These are phyloP conservation scores for Melampsora larici-populina DNA, from an alignment of 1,284 basidiomycete genomes.

Conservation along the genomic window DNA sequence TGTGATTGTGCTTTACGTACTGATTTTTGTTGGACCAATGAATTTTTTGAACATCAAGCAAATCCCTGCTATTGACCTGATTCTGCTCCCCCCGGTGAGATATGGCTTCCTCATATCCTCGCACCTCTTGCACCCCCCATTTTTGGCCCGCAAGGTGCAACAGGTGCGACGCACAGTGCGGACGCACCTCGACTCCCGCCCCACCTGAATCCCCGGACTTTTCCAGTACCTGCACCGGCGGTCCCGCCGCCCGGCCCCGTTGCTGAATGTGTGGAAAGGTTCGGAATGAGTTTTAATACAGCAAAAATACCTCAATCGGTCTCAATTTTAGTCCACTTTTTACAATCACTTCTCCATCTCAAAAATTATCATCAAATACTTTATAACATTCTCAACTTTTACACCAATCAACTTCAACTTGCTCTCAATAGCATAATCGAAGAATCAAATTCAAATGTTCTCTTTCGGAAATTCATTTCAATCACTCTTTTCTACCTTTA, in stretches of 20 bases:
- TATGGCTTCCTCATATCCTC: too few species aligned
- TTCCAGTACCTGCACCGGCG: too few species aligned
- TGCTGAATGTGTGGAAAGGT: not conserved
- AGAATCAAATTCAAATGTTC: not conserved
- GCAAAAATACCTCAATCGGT: not conserved
- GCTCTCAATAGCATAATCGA: not conserved
- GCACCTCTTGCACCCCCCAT: too few species aligned
- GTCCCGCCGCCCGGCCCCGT: not conserved
- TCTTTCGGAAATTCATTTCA: not conserved
- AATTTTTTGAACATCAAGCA: too few species aligned
- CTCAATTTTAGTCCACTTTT: not conserved
- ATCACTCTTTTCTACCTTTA: not conserved
- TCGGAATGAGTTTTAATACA: not conserved
- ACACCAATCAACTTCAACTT: not conserved
- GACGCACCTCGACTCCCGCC: too few species aligned
- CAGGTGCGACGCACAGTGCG: too few species aligned
- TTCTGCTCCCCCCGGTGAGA: too few species aligned
- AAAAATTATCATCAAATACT: not conserved
- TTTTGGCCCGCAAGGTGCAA: too few species aligned
- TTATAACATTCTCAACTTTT: not conserved
- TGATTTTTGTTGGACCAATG: too few species aligned
- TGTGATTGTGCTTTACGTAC: too few species aligned
- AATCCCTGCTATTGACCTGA: too few species aligned
- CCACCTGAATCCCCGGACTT: too few species aligned
- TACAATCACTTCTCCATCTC: not conserved